A percentile compares a stretch with the other conserved stretches of the same genome.
Evolutionary conservation across 805 yeast species (phyloP).

Genomic region (Yarrowia divulgata): DNA sequence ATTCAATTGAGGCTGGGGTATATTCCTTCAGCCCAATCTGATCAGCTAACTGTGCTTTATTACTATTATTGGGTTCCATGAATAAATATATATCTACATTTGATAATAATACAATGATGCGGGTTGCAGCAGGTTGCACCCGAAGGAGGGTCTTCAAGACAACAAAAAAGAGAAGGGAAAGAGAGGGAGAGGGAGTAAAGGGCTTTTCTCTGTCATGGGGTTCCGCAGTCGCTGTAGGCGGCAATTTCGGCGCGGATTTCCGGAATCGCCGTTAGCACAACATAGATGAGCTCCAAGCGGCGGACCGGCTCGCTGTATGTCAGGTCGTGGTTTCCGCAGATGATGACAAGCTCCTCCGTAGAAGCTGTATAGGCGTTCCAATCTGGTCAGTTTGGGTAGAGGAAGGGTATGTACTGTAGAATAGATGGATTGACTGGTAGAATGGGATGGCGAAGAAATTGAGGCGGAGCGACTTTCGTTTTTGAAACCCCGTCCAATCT

Average conservation of each 20-base stretch:
- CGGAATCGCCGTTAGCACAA: conserved; percentile 22
- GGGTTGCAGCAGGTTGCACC: neutral
- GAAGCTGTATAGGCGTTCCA: conserved; percentile 21
- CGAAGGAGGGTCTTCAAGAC: neutral
- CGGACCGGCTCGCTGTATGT: conserved; percentile 6
- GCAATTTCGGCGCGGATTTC: conserved; percentile 25
- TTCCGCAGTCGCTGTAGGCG: conserved; percentile 31
- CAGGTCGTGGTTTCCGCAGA: conserved; percentile 34
- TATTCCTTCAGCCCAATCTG: too few relatives aligned
- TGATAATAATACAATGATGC: conserved; percentile 3
- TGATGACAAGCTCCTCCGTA: conserved; percentile 13
- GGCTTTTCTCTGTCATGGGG: neutral
- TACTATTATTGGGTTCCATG: neutral
- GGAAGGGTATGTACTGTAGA: neutral
- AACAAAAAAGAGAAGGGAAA: too few relatives aligned
- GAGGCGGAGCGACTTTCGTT: too few relatives aligned
- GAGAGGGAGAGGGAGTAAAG: too few relatives aligned
- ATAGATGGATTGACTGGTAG: too few relatives aligned
- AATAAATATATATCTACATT: conserved; percentile 6
- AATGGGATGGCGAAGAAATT: too few relatives aligned
- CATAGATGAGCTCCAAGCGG: conserved; percentile 19
- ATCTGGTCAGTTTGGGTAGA: conserved; percentile 1
- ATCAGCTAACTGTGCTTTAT: neutral
- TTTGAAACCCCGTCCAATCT: too few relatives aligned
- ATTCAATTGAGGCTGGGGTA: too few relatives aligned